These are phyloP conservation scores for Tympanopsis confertula DNA, from an alignment of 2,329 filamentous ascomycete species.

Conservation along the genomic window DNA sequence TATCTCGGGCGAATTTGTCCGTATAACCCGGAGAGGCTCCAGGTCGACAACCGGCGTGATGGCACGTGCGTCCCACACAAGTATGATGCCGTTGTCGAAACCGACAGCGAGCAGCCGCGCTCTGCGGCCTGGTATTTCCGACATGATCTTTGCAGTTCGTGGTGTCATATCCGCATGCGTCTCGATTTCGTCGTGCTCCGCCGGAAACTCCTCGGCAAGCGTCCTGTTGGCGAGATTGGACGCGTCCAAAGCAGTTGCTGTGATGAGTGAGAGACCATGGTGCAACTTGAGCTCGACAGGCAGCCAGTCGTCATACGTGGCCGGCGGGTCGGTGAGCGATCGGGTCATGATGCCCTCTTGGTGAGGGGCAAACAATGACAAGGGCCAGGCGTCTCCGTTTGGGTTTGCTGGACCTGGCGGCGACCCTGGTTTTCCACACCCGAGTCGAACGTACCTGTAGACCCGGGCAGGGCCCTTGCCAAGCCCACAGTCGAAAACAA, in stretches of 20 bases:
- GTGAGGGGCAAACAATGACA: no score
- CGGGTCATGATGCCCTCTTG: background rate
- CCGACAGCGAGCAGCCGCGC: conserved; percentile 73
- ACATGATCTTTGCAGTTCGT: no score
- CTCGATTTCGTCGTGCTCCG: conserved; percentile 27
- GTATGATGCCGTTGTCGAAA: conserved; percentile 65
- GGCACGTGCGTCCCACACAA: conserved; percentile 77
- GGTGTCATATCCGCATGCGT: conserved; percentile 39
- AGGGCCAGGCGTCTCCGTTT: no score
- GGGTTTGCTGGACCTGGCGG: no score
- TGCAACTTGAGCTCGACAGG: background rate
- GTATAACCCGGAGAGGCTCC: conserved; percentile 66
- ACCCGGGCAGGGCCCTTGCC: conserved; percentile 25
- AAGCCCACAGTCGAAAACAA: conserved; percentile 65
- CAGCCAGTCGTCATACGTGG: background rate
- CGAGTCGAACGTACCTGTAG: no score
- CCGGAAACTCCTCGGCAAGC: background rate
- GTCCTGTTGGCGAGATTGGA: no score
- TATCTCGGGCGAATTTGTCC: conserved; percentile 81
- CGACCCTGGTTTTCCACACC: no score
- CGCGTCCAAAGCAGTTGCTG: no score
- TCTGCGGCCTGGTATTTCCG: conserved; percentile 72
- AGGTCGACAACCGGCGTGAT: conserved; percentile 26
- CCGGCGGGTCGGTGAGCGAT: background rate
- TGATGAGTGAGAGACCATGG: background rate